Evolutionary conservation across 805 yeast species (phyloP).

Genomic region (Lipomyces oligophaga): DNA sequence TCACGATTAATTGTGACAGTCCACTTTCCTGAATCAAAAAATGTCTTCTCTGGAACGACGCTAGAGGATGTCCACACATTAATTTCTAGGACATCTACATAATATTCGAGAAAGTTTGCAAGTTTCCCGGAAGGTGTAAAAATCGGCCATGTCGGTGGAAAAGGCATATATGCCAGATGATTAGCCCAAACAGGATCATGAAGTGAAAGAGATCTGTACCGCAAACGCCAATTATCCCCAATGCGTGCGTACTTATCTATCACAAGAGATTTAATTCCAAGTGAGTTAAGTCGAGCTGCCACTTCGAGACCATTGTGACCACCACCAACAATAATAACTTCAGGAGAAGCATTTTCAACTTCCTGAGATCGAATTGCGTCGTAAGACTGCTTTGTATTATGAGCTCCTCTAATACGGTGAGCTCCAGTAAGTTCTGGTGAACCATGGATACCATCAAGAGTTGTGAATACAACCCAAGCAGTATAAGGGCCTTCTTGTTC

Average conservation of each 20-base stretch:
- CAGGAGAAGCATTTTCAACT: constrained; percentile 29
- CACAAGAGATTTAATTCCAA: constrained; percentile 43
- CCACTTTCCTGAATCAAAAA: constrained; percentile 1
- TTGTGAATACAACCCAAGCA: constrained; percentile 16
- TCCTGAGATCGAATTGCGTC: constrained; percentile 5
- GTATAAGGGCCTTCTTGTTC: constrained; percentile 1
- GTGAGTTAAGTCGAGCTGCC: constrained; percentile 44
- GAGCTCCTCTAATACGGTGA: constrained; percentile 16
- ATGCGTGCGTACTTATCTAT: constrained; percentile 40
- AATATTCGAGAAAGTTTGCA: constrained; percentile 45
- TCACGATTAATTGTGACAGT: background rate
- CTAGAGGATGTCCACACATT: constrained; percentile 37
- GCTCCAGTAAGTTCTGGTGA: background rate
- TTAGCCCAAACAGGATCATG: constrained; percentile 48
- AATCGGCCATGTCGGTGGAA: constrained; percentile 45
- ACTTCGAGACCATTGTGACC: constrained; percentile 46
- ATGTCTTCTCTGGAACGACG: background rate
- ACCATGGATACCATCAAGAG: constrained; percentile 20
- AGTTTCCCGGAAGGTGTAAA: constrained; percentile 46
- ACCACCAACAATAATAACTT: constrained; percentile 46
- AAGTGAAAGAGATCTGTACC: constrained; percentile 45
- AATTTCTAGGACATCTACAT: constrained; percentile 43
- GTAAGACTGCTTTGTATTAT: constrained; percentile 4
- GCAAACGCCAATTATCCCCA: constrained; percentile 49
- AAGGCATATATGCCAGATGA: constrained; percentile 42